These are phyloP conservation scores for Thalassiosira allenii DNA, from an alignment of 352 stramenopile species.

Conservation along the genomic window DNA sequence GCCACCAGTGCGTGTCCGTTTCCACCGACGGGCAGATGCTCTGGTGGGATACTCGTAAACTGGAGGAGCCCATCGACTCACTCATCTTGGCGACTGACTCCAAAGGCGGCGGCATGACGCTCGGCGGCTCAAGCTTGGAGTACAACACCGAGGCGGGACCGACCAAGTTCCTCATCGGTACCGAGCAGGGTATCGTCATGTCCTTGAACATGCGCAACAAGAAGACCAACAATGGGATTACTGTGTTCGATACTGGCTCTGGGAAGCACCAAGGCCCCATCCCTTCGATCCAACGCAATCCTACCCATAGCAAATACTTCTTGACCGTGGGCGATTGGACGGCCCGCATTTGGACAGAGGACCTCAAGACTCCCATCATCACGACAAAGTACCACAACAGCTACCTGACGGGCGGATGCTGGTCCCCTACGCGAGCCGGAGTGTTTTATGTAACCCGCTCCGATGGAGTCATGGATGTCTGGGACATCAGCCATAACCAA, in stretches of 20 bases:
- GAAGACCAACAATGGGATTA: constrained; percentile 97
- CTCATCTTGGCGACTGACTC: constrained; percentile 71
- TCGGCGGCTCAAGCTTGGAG: constrained; percentile 94
- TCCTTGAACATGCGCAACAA: constrained; percentile 95
- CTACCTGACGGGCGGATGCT: constrained; percentile 96
- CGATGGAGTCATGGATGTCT: constrained; percentile 95
- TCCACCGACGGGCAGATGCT: constrained; percentile 93
- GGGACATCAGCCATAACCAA: constrained; percentile 97
- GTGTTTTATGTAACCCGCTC: constrained; percentile 97
- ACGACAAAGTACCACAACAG: constrained; percentile 96
- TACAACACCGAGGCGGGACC: constrained; percentile 96
- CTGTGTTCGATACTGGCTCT: constrained; percentile 92
- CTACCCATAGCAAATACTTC: constrained; percentile 98
- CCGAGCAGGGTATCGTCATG: constrained; percentile 95
- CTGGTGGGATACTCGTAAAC: constrained; percentile 87
- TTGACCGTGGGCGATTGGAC: constrained; percentile 97
- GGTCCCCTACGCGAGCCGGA: constrained; percentile 93
- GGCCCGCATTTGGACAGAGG: constrained; percentile 95
- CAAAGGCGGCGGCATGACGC: constrained; percentile 85
- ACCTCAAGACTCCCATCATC: constrained; percentile 97
- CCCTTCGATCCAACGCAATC: constrained; percentile 95
- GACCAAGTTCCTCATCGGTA: constrained; percentile 98
- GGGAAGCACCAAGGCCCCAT: constrained; percentile 97
- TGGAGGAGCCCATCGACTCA: constrained; percentile 78
- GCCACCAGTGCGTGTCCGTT: constrained; percentile 95